These are phyloP conservation scores for Neltuma alba DNA, from an alignment of 306 rosid species.

Conservation along the genomic window DNA sequence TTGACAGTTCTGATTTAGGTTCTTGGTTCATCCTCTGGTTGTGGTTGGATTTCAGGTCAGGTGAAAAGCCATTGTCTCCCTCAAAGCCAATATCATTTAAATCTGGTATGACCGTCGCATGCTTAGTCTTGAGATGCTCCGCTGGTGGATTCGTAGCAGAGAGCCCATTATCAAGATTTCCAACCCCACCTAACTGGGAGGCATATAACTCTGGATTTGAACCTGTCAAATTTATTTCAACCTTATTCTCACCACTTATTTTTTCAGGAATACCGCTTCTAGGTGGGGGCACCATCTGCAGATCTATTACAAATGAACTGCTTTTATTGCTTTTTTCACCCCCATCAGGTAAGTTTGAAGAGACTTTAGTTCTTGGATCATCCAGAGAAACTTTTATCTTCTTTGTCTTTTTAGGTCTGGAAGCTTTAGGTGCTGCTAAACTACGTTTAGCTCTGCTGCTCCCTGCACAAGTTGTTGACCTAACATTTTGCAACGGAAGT, in stretches of 20 bases:
- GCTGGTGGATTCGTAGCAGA: slow-evolving; percentile 16
- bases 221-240: slow-evolving; percentile 27
- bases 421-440: slow-evolving; percentile 32
- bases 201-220: slow-evolving; percentile 30
- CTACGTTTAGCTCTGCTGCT: slow-evolving; percentile 29
- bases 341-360: neutral
- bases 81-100: slow-evolving; percentile 57
- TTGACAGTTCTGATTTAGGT: slow-evolving; percentile 32
- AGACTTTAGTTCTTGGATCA: slow-evolving; percentile 25
- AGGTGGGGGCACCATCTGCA: slow-evolving; percentile 33
- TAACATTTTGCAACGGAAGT: slow-evolving; percentile 39
- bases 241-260: slow-evolving; percentile 23
- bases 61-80: slow-evolving; percentile 38
- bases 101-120: slow-evolving; percentile 60
- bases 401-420: slow-evolving; percentile 48
- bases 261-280: slow-evolving; percentile 23
- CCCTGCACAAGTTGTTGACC: slow-evolving; percentile 57
- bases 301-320: slow-evolving; percentile 55
- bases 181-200: slow-evolving; percentile 19
- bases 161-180: slow-evolving; percentile 8
- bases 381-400: slow-evolving; percentile 27
- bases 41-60: slow-evolving; percentile 41
- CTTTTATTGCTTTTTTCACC: slow-evolving; percentile 28
- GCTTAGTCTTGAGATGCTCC: slow-evolving; percentile 31
- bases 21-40: slow-evolving; percentile 47